Evolutionary conservation across 2,329 filamentous ascomycete species (phyloP), one percentile per base, ranked within the genome.

Genomic region (Knoxdaviesia capensis): DNA sequence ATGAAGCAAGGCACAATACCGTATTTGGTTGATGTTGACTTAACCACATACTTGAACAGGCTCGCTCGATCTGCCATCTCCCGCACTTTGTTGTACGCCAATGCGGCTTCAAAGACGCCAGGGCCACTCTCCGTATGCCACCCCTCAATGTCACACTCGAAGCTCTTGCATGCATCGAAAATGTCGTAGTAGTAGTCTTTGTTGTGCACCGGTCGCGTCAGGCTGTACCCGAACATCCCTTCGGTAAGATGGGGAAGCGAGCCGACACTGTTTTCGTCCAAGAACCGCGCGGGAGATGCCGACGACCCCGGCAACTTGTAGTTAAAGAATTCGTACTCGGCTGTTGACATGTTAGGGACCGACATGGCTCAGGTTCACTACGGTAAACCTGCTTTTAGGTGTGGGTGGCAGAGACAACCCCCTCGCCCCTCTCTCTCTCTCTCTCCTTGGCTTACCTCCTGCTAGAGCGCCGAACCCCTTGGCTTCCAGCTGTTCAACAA

Each of bases 1-100:
- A 98, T 98, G 66, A 98, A 98, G 59, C 84, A 93, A 0, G 90
- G 90, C 0, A 85, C 94, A 54, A 98, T 93, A 49, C 84, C 85
- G 56, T 86, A 83, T 54, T 84, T 80, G 44, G 76, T 80, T 38
- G 83, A 84, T 35, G 94, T 74, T 7, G 84, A 86, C 62, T 94
- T 94, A 49, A 94, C 86, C 20, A 81, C 77, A 47, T 48, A 79
- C 69, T 98, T 98, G 76, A 96, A 98, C 34, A 98, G 64, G 31
- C 78, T 78, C 30, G 87, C 86, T 50, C 81, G 80, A 58, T 98
- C 90, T 1, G 90, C 90, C 84, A 94, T 94, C 49, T 80, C 70
- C 34, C 71, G 73, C 48, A 90, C 80, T 56, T 94, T 83, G 42
- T 80, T 82, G 51, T 92, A 96, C 56, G 94, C 82, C 40, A 98